These are phyloP conservation scores for Fomitopsis serialis DNA, from an alignment of 768 basidiomycete genomes.

Conservation along the genomic window DNA sequence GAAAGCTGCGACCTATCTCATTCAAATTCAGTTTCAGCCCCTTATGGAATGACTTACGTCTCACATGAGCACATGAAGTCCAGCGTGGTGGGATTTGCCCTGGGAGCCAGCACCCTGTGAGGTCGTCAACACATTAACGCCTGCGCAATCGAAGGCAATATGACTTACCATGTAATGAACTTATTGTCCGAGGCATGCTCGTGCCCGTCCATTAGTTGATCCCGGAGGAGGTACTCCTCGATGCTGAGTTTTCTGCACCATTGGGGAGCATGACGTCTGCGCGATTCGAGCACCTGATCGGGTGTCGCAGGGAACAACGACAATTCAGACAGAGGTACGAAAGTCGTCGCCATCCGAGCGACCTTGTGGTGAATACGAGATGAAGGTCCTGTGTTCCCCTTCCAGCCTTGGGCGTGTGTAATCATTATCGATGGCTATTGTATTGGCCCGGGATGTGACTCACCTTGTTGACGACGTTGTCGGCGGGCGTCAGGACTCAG, in stretches of 20 bases:
- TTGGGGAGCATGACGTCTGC: slow-evolving; percentile 31
- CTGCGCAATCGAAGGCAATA: too few species aligned
- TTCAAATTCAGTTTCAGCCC: not conserved
- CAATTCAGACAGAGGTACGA: slow-evolving; percentile 4
- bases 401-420: too few species aligned
- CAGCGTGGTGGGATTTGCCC: slow-evolving; percentile 42
- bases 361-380: too few species aligned
- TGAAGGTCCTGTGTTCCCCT: too few species aligned
- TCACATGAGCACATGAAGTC: slow-evolving; percentile 58
- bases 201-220: slow-evolving; percentile 32
- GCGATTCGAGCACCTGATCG: slow-evolving; percentile 37
- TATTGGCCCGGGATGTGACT: too few species aligned
- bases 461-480: too few species aligned
- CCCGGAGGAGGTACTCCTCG: slow-evolving; percentile 42
- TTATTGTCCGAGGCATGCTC: slow-evolving; percentile 42
- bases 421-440: too few species aligned
- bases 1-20: slow-evolving; percentile 25
- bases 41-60: slow-evolving; percentile 38
- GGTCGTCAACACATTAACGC: not conserved
- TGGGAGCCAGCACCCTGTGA: slow-evolving; percentile 52
- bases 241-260: slow-evolving; percentile 41
- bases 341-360: not conserved
- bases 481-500: too few species aligned
- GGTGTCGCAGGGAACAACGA: slow-evolving; percentile 45
- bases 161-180: slow-evolving; percentile 44